phyloP scores from a whole-genome alignment of 2,329 filamentous ascomycete genomes.

The Scleromitrula shiraiana region DNA sequence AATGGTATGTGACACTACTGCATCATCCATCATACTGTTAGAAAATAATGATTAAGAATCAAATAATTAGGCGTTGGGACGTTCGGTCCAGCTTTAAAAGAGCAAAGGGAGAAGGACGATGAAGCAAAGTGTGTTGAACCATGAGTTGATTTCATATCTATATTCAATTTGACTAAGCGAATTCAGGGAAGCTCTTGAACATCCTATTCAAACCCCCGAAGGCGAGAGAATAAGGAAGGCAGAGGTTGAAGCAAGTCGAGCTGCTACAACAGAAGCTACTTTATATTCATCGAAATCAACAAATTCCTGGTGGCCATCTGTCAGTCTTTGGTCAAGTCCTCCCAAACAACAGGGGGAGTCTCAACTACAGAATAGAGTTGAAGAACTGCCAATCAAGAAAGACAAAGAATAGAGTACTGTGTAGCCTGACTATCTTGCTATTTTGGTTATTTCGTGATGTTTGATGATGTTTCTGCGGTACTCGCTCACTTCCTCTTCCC shows the following conservation, averaged over 20 bases:
- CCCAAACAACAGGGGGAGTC: background rate
- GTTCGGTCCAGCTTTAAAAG: slow-evolving; percentile 28
- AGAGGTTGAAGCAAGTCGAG: slow-evolving; percentile 19
- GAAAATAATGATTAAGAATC: background rate
- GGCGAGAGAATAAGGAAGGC: slow-evolving; percentile 12
- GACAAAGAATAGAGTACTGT: background rate
- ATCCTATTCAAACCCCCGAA: slow-evolving; percentile 5
- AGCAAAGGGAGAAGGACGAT: slow-evolving; percentile 17
- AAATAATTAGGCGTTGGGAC: slow-evolving; percentile 21
- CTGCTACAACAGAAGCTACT: slow-evolving; percentile 14
- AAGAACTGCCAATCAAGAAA: too few relatives aligned
- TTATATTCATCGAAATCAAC: slow-evolving; percentile 13
- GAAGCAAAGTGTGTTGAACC: slow-evolving; percentile 14
- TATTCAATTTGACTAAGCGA: slow-evolving; percentile 8
- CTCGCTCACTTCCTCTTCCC: too few relatives aligned
- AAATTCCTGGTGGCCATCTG: slow-evolving; percentile 21
- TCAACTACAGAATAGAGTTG: background rate
- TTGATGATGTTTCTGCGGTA: too few relatives aligned
- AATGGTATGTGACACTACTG: slow-evolving; percentile 22
- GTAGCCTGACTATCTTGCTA: too few relatives aligned
- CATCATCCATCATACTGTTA: background rate
- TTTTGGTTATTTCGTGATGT: too few relatives aligned
- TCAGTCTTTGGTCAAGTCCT: slow-evolving; percentile 14
- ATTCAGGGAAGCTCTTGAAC: slow-evolving; percentile 14
- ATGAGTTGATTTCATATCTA: background rate